Evolutionary conservation across 257 asterid species (phyloP).

Genomic region (Mitragyna speciosa): DNA sequence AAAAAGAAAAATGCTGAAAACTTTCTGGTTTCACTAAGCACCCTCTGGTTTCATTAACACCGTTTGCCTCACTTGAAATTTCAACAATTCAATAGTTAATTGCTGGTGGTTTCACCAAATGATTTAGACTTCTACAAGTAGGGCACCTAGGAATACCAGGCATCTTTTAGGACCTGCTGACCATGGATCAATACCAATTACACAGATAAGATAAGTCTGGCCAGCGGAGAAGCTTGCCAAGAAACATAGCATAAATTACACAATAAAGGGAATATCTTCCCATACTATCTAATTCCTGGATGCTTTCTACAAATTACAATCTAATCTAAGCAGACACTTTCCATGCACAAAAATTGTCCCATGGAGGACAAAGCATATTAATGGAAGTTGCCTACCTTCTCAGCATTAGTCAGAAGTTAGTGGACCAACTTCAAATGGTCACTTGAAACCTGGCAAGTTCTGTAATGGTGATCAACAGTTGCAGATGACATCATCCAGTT

Average conservation of each 20-base stretch:
- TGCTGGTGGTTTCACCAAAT: neutral
- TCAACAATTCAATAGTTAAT: neutral
- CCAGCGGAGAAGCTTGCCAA: constrained; percentile 6
- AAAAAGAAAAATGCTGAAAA: neutral
- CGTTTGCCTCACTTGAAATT: neutral
- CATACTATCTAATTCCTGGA: constrained; percentile 1
- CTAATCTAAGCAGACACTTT: neutral
- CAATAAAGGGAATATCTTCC: neutral
- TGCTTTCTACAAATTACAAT: constrained; percentile 8
- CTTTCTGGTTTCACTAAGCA: neutral
- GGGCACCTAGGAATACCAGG: neutral
- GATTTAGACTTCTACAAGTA: neutral
- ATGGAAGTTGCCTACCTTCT: neutral
- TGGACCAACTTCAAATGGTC: constrained; percentile 20
- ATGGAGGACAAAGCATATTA: constrained; percentile 6
- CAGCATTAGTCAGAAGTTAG: constrained; percentile 32
- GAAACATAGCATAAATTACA: neutral
- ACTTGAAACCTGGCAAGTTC: constrained; percentile 1
- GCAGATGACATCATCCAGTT: constrained; percentile 39
- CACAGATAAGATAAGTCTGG: neutral
- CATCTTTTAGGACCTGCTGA: neutral
- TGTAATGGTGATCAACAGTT: constrained; percentile 20
- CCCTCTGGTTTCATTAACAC: neutral
- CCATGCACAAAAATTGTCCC: constrained; percentile 14
- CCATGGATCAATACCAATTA: neutral